These are phyloP conservation scores for Lagerstroemia speciosa DNA, from an alignment of 345 rosid species.

Conservation along the genomic window DNA sequence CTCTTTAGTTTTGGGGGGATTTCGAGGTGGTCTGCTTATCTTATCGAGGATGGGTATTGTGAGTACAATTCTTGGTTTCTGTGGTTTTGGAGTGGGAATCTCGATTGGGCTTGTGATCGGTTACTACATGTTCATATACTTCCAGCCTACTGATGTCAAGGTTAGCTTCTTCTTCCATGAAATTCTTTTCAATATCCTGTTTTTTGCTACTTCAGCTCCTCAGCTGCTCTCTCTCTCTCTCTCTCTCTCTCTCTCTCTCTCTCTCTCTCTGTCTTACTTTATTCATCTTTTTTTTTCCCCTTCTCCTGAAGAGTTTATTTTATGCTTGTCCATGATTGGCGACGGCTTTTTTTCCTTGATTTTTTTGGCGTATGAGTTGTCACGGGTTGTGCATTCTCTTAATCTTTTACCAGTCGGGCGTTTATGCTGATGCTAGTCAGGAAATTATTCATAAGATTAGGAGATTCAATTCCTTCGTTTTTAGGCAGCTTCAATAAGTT, in stretches of 20 bases:
- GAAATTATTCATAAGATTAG: neutral
- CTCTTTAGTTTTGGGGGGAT: neutral
- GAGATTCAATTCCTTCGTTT: neutral
- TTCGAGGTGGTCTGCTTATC: neutral
- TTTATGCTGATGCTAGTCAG: neutral
- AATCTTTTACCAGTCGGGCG: no score
- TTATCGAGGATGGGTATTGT: slow-evolving; percentile 20
- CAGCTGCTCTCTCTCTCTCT: no score
- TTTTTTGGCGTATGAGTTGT: no score
- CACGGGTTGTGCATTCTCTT: no score
- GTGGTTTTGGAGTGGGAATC: slow-evolving; percentile 78
- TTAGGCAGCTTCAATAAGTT: neutral
- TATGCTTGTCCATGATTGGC: no score
- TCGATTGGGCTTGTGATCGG: slow-evolving; percentile 63
- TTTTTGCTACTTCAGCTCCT: neutral
- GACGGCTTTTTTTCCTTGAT: no score
- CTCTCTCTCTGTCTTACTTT: no score
- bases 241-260: no score
- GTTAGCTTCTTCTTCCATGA: slow-evolving; percentile 20
- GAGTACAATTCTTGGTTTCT: slow-evolving; percentile 46
- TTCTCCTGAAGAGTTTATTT: no score
- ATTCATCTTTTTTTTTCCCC: no score
- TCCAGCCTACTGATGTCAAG: slow-evolving; percentile 64
- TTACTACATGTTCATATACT: slow-evolving; percentile 65
- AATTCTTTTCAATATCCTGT: neutral